These are phyloP conservation scores for Talaromyces sp. DNA, from an alignment of 2,329 filamentous ascomycete genomes.

Conservation along the genomic window DNA sequence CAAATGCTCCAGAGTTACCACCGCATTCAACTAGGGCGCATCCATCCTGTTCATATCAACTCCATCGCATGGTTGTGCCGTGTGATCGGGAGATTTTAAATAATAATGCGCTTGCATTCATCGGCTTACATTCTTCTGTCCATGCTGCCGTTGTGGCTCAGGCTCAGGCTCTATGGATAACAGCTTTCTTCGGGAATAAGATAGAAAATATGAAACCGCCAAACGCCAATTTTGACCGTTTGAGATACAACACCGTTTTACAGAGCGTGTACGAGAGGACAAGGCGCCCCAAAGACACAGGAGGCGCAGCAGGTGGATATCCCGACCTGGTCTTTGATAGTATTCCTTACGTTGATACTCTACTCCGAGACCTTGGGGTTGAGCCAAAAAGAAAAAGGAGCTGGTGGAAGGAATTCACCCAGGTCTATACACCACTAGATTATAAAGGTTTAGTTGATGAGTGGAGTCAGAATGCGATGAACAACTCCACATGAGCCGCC, in stretches of 20 bases:
- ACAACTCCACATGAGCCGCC: background rate
- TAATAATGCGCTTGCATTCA: background rate
- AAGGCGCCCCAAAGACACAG: background rate
- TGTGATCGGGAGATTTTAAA: background rate
- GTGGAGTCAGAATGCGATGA: background rate
- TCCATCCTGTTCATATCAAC: background rate
- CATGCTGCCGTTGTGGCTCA: background rate
- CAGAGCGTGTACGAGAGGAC: background rate
- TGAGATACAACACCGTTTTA: background rate
- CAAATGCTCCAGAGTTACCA: background rate
- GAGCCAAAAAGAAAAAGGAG: background rate
- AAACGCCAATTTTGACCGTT: background rate
- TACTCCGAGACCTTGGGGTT: background rate
- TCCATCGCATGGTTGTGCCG: background rate
- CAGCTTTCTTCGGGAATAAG: background rate
- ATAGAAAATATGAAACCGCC: background rate
- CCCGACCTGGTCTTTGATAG: background rate
- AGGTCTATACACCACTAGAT: background rate
- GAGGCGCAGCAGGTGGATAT: background rate
- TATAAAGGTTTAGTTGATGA: background rate
- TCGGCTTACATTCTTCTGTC: background rate
- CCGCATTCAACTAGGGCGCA: background rate
- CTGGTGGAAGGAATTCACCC: background rate
- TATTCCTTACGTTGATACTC: background rate
- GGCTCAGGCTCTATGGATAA: background rate